Evolutionary conservation across 164 flowering plant genomes (phyloP), one percentile per base, ranked within the genome.

Genomic region (Vitis rotundifolia): DNA sequence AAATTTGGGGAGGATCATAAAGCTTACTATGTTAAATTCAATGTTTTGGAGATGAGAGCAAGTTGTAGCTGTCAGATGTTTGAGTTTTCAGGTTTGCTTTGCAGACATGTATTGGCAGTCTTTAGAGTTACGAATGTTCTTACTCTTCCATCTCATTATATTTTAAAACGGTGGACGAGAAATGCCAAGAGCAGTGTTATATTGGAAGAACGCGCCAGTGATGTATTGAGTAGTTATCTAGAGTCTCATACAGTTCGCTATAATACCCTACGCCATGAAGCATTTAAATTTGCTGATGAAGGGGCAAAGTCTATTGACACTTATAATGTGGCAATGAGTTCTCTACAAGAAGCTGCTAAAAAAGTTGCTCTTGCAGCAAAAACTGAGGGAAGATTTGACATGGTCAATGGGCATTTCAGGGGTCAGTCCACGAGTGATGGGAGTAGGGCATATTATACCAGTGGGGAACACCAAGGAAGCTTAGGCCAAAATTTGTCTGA

Each of bases 51-150:
- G 82, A 89, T 88, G 94, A 86, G 71, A 77, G 90, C 92, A 60
- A 61, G 74, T 70, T 91, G 97, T 75, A 91, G 91, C 71, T 91
- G 97, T 75, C 91, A 83, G 78, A 88, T 88, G 97, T 91, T 89
- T 81, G 97, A 91, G 76, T 91, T 91, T 63, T 91, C 94, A 22
- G 97, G 97, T 51, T 81, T 91, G 76, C 88, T 85, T 64, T 91
- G 94, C 69, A 83, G 97, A 71, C 97, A 91, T 72, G 73, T 89
- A 8, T 81, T 91, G 81, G 84, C 92, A 15, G 92, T 91, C 64
- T 91, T 91, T 66, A 84, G 94, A 73, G 93, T 88, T 54, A 85
- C 88, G 53, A 91, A 91, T 75, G 85, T 91, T 61, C 94, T 91
- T 56, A 91, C 92, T 22, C 94, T 91, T 15, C 97, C 94, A 48